Percentiles rank a stretch among this genome's conserved stretches.
phyloP scores from a whole-genome alignment of 2,329 filamentous ascomycete species.

The Aureobasidium melanogenum region DNA sequence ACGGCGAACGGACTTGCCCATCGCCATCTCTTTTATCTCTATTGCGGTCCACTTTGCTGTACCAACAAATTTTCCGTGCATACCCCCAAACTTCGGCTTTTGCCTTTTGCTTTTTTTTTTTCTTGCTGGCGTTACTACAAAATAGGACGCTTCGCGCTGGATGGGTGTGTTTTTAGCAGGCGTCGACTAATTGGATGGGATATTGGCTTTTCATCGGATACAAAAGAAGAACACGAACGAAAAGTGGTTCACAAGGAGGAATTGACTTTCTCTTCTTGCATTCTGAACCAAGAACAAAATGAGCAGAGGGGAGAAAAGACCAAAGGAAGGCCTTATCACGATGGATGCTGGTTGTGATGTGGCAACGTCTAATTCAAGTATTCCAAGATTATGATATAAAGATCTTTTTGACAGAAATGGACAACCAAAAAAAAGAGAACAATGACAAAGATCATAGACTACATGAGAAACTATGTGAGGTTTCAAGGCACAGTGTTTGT shows the following conservation, averaged over 20 bases:
- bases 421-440: background rate
- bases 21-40: background rate
- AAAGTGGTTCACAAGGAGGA: background rate
- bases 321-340: background rate
- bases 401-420: background rate
- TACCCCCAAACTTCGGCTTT: background rate
- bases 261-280: background rate
- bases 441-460: background rate
- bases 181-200: conserved; percentile 6
- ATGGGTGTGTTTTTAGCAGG: background rate
- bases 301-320: background rate
- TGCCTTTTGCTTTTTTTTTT: background rate
- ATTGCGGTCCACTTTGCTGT: conserved; percentile 2
- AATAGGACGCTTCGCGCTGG: conserved; percentile 7
- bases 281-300: background rate
- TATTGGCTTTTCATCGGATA: background rate
- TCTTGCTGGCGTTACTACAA: conserved; percentile 2
- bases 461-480: background rate
- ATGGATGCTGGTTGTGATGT: background rate
- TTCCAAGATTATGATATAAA: background rate
- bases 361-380: background rate
- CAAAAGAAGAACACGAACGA: background rate
- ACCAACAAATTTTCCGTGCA: conserved; percentile 6
- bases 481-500: background rate
- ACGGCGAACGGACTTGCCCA: background rate